phyloP scores from a whole-genome alignment of 225 moss, liverwort and hornwort genomes.

The Bryoerythrophyllum caledonicum region DNA sequence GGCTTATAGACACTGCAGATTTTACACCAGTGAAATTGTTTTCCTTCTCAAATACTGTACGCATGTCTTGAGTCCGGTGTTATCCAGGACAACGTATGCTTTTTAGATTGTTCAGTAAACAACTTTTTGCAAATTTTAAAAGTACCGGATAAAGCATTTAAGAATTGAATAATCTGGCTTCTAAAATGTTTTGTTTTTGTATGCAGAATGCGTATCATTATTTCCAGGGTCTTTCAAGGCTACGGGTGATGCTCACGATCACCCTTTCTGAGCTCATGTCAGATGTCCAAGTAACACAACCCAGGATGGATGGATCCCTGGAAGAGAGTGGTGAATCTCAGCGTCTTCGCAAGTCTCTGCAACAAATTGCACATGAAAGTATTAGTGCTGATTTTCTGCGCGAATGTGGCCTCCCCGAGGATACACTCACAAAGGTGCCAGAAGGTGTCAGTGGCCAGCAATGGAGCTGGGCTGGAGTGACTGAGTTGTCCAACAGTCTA shows the following conservation, averaged over 20 bases:
- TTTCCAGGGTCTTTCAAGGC: constrained; percentile 81
- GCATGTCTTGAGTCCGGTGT: constrained; percentile 4
- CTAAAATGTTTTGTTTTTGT: not conserved
- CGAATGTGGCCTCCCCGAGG: constrained; percentile 74
- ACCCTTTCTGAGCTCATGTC: constrained; percentile 97
- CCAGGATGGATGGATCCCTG: constrained; percentile 73
- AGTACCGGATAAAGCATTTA: not conserved
- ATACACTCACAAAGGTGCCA: constrained; percentile 58
- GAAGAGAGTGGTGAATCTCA: constrained; percentile 96
- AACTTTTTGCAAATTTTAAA: not conserved
- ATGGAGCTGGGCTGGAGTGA: constrained; percentile 84
- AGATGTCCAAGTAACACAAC: constrained; percentile 95
- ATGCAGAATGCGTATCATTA: constrained; percentile 91
- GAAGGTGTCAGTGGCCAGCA: constrained; percentile 57
- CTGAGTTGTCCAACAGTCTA: constrained; percentile 73
- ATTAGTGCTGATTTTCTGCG: constrained; percentile 70
- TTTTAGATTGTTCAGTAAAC: not conserved
- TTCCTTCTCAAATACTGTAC: constrained; percentile 3
- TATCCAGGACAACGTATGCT: constrained; percentile 7
- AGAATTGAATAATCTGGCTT: not conserved
- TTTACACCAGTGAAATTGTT: not conserved
- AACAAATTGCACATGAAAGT: constrained; percentile 70
- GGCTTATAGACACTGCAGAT: not conserved
- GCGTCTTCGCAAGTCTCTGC: constrained; percentile 77
- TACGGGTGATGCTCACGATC: constrained; percentile 93